Base-by-base conservation (phyloP, 148 eudicot species). In the Chenopodium quinoa region DNA sequence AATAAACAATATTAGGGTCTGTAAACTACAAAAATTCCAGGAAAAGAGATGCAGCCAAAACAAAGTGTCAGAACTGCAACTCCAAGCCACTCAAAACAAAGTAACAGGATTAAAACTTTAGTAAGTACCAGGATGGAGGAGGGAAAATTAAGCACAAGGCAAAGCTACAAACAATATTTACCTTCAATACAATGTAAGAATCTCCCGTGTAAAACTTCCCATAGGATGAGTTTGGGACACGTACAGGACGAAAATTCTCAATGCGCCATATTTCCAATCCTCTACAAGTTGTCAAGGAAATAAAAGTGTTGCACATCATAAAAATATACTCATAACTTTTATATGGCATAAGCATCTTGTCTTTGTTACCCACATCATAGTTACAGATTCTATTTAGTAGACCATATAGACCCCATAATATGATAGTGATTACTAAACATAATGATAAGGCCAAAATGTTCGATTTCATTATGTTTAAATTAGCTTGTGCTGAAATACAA, bases 261-360 rank as follows among this genome's bases (percentile, higher is more conserved):
- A 95, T 90, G 71, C 97, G 92, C 99, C 99, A 95, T 86, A 95
- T 92, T 86, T 95, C 99, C 82, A 90, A 85, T 66, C 97, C 99
- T 54, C 99, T 95, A 81, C 62, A 75, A 47, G 65, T 72, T 50
- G 89, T 92, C 67, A 92, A 91, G 93, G 93, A 17, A 67, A 82
- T 25, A 71, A 50, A 83, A 66, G 78, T 23, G 71, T 12, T n/a
- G 69, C 29, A 34, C 32, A 75, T 63, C 81, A 52, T 20, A 82
- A 23, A 46, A 50, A 52, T 56, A 13, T 14, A 4, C 22, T 4
- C 6, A 56, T 17, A 32, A 29, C 19, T 34, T 1, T 13, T 17
- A 31, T 62, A 75, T 44, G 13, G 47, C 25, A 69, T 5, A 2
- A 37, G 34, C 25, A 63, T 40, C 4, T 56, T 56, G 19, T 17